Evolutionary conservation across 106 monocot species (phyloP).

Genomic region (Allium cepa): DNA sequence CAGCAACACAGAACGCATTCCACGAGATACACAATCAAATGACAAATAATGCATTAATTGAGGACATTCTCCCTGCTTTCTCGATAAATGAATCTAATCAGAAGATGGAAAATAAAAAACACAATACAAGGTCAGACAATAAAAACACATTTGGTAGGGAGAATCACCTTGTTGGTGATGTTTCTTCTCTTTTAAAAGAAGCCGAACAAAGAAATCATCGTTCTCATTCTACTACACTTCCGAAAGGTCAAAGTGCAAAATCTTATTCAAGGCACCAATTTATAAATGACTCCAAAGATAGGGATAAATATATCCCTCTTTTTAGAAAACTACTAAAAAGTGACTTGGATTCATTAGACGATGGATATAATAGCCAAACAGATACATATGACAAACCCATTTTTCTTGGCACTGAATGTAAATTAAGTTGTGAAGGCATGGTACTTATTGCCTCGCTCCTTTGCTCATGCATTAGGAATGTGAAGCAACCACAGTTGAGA

Average conservation of each 20-base stretch:
- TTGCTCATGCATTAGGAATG: constrained; percentile 86
- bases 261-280: constrained; percentile 19
- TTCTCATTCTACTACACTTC: constrained; percentile 16
- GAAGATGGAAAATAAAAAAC: constrained; percentile 10
- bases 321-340: constrained; percentile 55
- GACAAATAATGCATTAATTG: constrained; percentile 27
- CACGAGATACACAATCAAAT: constrained; percentile 66
- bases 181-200: constrained; percentile 64
- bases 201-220: constrained; percentile 37
- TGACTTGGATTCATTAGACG: constrained; percentile 55
- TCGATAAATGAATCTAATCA: constrained; percentile 21
- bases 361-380: constrained; percentile 36
- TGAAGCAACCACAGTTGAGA: constrained; percentile 86
- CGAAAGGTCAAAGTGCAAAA: constrained; percentile 6
- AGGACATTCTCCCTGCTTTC: constrained; percentile 13
- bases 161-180: constrained; percentile 54
- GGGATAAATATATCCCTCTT: constrained; percentile 29
- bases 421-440: constrained; percentile 75
- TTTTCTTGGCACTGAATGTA: constrained; percentile 27
- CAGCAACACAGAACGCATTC: constrained; percentile 65
- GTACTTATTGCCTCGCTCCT: constrained; percentile 79
- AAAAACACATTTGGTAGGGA: constrained; percentile 15
- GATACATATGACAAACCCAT: constrained; percentile 48
- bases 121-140: constrained; percentile 10
- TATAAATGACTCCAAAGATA: constrained; percentile 23